These are phyloP conservation scores for Ustilago trichophora DNA, from an alignment of 1,284 basidiomycete genomes.

Conservation along the genomic window DNA sequence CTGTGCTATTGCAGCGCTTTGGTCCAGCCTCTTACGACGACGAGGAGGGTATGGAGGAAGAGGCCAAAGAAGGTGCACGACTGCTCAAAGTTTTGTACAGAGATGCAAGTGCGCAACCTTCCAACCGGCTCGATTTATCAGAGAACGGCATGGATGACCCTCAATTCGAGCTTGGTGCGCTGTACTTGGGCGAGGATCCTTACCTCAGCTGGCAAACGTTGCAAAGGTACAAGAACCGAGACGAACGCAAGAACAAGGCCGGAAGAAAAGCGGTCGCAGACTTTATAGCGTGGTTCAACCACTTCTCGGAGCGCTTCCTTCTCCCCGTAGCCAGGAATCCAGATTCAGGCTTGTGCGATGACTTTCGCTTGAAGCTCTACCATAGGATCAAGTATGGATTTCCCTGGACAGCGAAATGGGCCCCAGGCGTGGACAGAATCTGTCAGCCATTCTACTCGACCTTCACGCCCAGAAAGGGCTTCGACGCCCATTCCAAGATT, in stretches of 20 bases:
- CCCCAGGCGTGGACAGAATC: not conserved
- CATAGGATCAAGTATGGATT: not conserved
- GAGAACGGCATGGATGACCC: no score
- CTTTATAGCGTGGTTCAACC: slow-evolving; percentile 1
- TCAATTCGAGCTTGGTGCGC: not conserved
- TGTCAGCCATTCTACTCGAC: slow-evolving; percentile 2
- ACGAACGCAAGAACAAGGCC: not conserved
- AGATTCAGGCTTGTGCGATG: not conserved
- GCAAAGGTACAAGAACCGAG: not conserved
- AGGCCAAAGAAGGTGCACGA: no score
- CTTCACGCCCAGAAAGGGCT: not conserved
- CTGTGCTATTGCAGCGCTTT: slow-evolving; percentile 1
- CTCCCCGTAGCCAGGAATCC: not conserved
- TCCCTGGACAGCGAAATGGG: not conserved
- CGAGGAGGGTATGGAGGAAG: not conserved
- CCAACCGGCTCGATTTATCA: no score
- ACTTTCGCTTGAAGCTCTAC: not conserved
- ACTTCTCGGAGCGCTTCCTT: not conserved
- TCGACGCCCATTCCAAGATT: not conserved
- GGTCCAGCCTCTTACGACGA: not conserved
- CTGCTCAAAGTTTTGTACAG: no score
- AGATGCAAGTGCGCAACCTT: no score
- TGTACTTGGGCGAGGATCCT: not conserved
- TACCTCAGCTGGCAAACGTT: not conserved
- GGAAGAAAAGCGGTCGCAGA: not conserved